These are phyloP conservation scores for Hortaea werneckii DNA, from an alignment of 2,329 filamentous ascomycete genomes.

Conservation along the genomic window DNA sequence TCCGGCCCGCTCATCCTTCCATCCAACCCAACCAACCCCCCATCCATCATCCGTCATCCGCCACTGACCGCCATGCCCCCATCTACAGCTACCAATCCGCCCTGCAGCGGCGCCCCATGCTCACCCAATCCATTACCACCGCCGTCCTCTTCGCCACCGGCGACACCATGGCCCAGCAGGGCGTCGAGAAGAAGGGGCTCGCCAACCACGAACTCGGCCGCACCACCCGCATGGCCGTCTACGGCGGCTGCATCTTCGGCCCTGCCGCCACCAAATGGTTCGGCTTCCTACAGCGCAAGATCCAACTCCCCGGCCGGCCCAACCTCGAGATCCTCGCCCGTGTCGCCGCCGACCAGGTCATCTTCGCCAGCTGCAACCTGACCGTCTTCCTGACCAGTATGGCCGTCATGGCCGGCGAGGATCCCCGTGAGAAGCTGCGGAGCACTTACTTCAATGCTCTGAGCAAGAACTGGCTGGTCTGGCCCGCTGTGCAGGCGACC, in stretches of 20 bases:
- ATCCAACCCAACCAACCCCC: slow-evolving; percentile 8
- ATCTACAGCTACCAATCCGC: slow-evolving; percentile 87
- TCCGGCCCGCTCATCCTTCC: no score
- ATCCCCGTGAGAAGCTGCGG: slow-evolving; percentile 58
- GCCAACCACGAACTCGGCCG: slow-evolving; percentile 61
- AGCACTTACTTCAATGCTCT: slow-evolving; percentile 63
- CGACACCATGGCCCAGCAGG: slow-evolving; percentile 83
- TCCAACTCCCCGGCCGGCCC: slow-evolving; percentile 51
- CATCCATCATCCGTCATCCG: not conserved
- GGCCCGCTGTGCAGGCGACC: slow-evolving; percentile 72
- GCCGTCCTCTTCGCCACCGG: slow-evolving; percentile 87
- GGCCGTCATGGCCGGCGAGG: slow-evolving; percentile 45
- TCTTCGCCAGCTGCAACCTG: slow-evolving; percentile 80
- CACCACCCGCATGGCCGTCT: slow-evolving; percentile 68
- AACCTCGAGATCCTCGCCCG: slow-evolving; percentile 65
- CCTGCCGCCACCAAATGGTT: slow-evolving; percentile 84
- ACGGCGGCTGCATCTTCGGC: slow-evolving; percentile 74
- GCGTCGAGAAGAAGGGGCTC: slow-evolving; percentile 70
- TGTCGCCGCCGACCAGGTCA: slow-evolving; percentile 67
- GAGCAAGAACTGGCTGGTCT: slow-evolving; percentile 76
- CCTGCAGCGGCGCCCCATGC: slow-evolving; percentile 68
- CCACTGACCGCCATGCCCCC: slow-evolving; percentile 2
- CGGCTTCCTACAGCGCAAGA: slow-evolving; percentile 60
- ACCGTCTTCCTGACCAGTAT: slow-evolving; percentile 72
- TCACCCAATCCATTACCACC: slow-evolving; percentile 86